Conservation (phyloP, 495 filamentous ascomycete genomes). For the Trypethelium eluteriae region DNA sequence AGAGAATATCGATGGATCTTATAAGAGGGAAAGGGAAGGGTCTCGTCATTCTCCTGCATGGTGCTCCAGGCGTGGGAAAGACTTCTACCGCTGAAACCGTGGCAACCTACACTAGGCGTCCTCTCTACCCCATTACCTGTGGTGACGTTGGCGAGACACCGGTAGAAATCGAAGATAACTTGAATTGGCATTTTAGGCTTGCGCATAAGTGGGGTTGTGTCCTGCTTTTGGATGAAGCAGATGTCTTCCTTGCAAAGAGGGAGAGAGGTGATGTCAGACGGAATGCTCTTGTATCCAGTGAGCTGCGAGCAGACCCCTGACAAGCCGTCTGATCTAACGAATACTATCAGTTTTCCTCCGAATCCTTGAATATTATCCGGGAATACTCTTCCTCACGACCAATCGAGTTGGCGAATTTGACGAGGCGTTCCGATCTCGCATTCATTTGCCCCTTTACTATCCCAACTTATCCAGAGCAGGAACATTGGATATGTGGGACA, state of each 20-base stretch:
- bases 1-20: not conserved
- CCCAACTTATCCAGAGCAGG: constrained; percentile 15
- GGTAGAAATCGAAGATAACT: constrained; percentile 55
- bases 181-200: constrained; percentile 74
- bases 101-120: not conserved
- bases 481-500: not conserved
- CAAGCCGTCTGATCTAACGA: not conserved
- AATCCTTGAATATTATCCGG: constrained; percentile 50
- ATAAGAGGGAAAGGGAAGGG: constrained; percentile 10
- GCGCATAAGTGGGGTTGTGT: constrained; percentile 73
- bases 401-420: constrained; percentile 47
- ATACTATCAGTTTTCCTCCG: constrained; percentile 47
- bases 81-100: constrained; percentile 14
- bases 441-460: constrained; percentile 42
- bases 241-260: constrained; percentile 38
- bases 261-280: constrained; percentile 34
- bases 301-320: not conserved
- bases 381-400: constrained; percentile 52
- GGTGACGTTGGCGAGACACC: not conserved
- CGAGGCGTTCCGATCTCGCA: constrained; percentile 39
- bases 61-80: constrained; percentile 13
- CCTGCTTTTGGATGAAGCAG: constrained; percentile 39
- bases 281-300: constrained; percentile 34
- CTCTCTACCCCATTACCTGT: constrained; percentile 13
- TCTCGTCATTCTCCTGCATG: constrained; percentile 13